A percentile compares a stretch with the other conserved stretches of the same genome.
These are phyloP conservation scores for Fusarium staphyleae DNA, from an alignment of 2,329 filamentous ascomycete species.

Conservation along the genomic window DNA sequence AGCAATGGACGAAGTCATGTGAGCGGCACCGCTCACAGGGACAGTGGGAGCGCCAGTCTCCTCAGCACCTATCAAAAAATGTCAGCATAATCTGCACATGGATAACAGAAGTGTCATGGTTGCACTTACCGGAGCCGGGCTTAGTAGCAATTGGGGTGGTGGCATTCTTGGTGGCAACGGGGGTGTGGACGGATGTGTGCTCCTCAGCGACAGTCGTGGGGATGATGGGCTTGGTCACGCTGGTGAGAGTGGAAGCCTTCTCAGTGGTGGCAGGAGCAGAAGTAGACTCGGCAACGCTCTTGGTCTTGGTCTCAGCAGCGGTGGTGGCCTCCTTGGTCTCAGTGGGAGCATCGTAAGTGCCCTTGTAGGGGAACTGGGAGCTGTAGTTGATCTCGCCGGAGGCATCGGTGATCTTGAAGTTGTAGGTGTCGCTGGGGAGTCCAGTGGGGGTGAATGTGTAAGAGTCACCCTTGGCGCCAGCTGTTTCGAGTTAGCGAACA, in stretches of 20 bases:
- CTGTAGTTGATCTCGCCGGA: slow-evolving; percentile 45
- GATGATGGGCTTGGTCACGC: slow-evolving; percentile 24
- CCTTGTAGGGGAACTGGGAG: slow-evolving; percentile 42
- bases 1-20: slow-evolving; percentile 44
- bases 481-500: slow-evolving; percentile 10
- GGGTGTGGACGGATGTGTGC: slow-evolving; percentile 27
- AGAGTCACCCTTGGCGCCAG: slow-evolving; percentile 30
- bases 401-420: slow-evolving; percentile 46
- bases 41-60: slow-evolving; percentile 34
- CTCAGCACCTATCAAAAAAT: background rate
- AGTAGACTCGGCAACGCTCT: slow-evolving; percentile 11
- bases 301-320: slow-evolving; percentile 13
- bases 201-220: slow-evolving; percentile 19
- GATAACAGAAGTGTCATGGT: no score
- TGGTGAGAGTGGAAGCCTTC: slow-evolving; percentile 30
- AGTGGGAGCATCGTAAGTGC: slow-evolving; percentile 30
- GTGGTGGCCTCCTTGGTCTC: slow-evolving; percentile 19
- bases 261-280: slow-evolving; percentile 15
- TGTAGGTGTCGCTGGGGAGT: slow-evolving; percentile 45
- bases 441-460: slow-evolving; percentile 42
- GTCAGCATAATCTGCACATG: no score
- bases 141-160: slow-evolving; percentile 18
- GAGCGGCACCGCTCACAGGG: slow-evolving; percentile 42
- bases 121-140: slow-evolving; percentile 10
- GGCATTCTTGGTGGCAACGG: slow-evolving; percentile 22